These are phyloP conservation scores for Trypethelium eluteriae DNA, from an alignment of 495 filamentous ascomycete species.

Conservation along the genomic window DNA sequence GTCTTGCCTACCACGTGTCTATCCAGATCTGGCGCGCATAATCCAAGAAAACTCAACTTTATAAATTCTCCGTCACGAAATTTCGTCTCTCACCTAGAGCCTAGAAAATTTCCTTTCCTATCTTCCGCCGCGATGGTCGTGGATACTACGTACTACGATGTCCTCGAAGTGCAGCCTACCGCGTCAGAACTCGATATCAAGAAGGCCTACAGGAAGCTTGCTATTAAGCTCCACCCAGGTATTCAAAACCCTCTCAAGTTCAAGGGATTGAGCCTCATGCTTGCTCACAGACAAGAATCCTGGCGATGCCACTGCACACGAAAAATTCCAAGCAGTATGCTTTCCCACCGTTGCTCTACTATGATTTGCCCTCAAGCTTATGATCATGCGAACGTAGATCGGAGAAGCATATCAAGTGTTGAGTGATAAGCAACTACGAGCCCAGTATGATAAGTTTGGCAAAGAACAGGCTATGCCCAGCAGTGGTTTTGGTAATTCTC, in stretches of 20 bases:
- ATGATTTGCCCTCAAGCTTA: slow-evolving; percentile 13
- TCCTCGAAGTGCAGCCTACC: slow-evolving; percentile 74
- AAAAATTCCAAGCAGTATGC: slow-evolving; percentile 75
- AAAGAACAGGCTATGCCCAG: slow-evolving; percentile 84
- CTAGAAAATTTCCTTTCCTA: not conserved
- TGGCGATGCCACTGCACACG: slow-evolving; percentile 87
- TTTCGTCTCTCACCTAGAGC: not conserved
- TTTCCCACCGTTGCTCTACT: not conserved
- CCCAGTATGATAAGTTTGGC: slow-evolving; percentile 90
- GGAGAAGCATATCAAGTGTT: slow-evolving; percentile 98
- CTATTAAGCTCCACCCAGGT: slow-evolving; percentile 72
- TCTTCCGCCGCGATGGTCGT: slow-evolving; percentile 31
- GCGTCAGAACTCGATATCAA: slow-evolving; percentile 97
- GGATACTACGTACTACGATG: slow-evolving; percentile 61
- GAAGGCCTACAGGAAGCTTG: slow-evolving; percentile 96
- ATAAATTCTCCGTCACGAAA: not conserved
- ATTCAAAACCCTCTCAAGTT: slow-evolving; percentile 15
- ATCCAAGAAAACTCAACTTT: not conserved
- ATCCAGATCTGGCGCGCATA: not conserved
- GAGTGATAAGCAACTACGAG: slow-evolving; percentile 74
- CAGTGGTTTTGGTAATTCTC: slow-evolving; percentile 67
- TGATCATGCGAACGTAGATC: slow-evolving; percentile 44
- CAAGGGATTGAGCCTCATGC: not conserved
- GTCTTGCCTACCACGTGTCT: not conserved
- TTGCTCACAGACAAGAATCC: slow-evolving; percentile 80